Evolutionary conservation across 441 rosid species (phyloP).

Genomic region (Sinapis alba): DNA sequence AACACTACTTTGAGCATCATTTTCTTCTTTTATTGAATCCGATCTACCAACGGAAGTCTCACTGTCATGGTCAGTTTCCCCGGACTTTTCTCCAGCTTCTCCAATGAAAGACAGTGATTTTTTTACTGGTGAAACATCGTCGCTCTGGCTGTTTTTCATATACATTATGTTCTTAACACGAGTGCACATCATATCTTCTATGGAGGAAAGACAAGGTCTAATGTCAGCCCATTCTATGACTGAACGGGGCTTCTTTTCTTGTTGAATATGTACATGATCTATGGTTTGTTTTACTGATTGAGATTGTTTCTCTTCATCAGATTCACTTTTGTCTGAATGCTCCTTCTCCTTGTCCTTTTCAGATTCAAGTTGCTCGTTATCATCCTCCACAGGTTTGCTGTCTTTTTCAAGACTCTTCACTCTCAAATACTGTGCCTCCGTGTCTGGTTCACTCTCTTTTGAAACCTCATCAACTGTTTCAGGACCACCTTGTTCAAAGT

Average conservation of each 20-base stretch:
- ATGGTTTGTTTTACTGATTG: constrained; percentile 19
- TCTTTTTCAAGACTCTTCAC: constrained; percentile 27
- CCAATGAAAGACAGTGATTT: constrained; percentile 34
- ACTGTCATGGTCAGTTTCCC: constrained; percentile 43
- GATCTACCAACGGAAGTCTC: constrained; percentile 34
- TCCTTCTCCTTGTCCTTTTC: constrained; percentile 38
- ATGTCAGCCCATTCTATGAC: constrained; percentile 55
- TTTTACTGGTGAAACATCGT: constrained; percentile 42
- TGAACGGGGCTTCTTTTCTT: constrained; percentile 42
- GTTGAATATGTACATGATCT: constrained; percentile 28
- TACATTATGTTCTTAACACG: constrained; percentile 50
- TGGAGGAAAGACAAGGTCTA: constrained; percentile 51
- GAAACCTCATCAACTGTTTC: constrained; percentile 10
- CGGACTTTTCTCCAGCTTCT: constrained; percentile 45
- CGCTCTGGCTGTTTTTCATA: constrained; percentile 37
- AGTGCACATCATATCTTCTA: constrained; percentile 62
- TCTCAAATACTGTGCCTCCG: constrained; percentile 29
- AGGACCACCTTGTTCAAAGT: neutral
- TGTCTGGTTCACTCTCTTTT: constrained; percentile 23
- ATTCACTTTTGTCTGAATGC: neutral
- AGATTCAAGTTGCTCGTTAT: constrained; percentile 19
- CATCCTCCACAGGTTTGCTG: constrained; percentile 30
- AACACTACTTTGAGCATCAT: constrained; percentile 23
- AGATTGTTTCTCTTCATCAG: constrained; percentile 18
- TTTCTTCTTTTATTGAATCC: constrained; percentile 29